Conservation (phyloP, 2,329 filamentous ascomycete genomes). For the Alternaria angustiovoidea region DNA sequence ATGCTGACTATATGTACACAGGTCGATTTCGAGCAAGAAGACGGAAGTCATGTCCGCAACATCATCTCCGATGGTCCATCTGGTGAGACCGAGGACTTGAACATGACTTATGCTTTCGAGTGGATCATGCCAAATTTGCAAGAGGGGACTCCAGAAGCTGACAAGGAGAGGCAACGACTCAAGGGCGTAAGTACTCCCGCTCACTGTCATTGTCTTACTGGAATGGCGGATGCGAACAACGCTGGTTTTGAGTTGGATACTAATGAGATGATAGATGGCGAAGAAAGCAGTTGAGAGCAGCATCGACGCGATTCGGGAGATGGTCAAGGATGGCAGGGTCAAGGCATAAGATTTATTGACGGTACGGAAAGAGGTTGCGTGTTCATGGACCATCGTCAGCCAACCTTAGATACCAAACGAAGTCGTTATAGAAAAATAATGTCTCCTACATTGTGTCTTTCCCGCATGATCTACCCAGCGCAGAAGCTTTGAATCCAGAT, state of each 20-base stretch:
- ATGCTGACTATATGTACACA: slow-evolving; percentile 31
- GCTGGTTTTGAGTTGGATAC: neutral
- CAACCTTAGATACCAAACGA: neutral
- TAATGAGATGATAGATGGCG: slow-evolving; percentile 39
- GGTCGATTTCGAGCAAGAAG: slow-evolving; percentile 57
- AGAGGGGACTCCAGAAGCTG: slow-evolving; percentile 47
- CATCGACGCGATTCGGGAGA: slow-evolving; percentile 54
- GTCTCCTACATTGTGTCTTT: neutral
- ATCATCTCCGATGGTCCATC: slow-evolving; percentile 53
- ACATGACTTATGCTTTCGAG: slow-evolving; percentile 60
- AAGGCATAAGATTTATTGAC: slow-evolving; percentile 9
- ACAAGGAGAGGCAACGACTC: slow-evolving; percentile 35
- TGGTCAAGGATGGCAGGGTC: slow-evolving; percentile 52
- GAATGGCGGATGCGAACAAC: neutral
- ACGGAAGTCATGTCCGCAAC: slow-evolving; percentile 56
- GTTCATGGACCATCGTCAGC: neutral
- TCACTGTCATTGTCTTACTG: neutral
- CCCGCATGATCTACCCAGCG: neutral
- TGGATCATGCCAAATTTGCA: slow-evolving; percentile 48
- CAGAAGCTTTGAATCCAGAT: neutral
- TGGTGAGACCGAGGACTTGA: slow-evolving; percentile 44
- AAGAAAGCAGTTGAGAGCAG: slow-evolving; percentile 54
- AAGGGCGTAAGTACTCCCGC: slow-evolving; percentile 29
- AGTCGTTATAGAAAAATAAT: neutral
- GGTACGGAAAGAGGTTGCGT: neutral